These are phyloP conservation scores for Hypocrella siamensis DNA, from an alignment of 2,329 filamentous ascomycete genomes.

Conservation along the genomic window DNA sequence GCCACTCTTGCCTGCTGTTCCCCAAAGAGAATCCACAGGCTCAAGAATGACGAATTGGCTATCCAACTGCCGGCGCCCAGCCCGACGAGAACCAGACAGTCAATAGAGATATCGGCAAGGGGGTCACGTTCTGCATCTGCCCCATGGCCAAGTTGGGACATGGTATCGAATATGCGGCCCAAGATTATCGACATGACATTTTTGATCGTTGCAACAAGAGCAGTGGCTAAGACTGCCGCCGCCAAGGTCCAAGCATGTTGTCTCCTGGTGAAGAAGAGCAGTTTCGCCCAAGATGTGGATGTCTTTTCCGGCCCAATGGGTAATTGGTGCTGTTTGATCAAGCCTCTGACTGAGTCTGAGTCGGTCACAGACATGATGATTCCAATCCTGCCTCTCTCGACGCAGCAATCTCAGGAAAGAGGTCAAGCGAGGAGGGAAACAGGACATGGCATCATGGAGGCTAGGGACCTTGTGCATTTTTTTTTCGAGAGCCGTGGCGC, in stretches of 20 bases:
- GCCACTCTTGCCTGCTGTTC: constrained; percentile 61
- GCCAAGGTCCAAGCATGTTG: constrained; percentile 39
- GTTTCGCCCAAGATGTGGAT: constrained; percentile 16
- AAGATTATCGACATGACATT: constrained; percentile 55
- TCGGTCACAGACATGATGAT: too few species aligned
- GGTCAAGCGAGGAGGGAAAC: too few species aligned
- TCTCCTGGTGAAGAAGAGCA: constrained; percentile 60
- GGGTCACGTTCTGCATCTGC: constrained; percentile 32
- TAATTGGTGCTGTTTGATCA: too few species aligned
- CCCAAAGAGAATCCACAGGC: constrained; percentile 61
- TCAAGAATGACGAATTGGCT: constrained; percentile 49
- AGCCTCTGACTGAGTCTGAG: too few species aligned
- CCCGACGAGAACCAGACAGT: constrained; percentile 45
- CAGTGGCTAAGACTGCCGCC: constrained; percentile 38
- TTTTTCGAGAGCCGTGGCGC: too few species aligned
- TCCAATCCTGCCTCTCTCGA: too few species aligned
- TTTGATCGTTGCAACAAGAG: constrained; percentile 44
- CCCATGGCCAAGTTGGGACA: constrained; percentile 49
- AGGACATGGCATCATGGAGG: too few species aligned
- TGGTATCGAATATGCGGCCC: constrained; percentile 58
- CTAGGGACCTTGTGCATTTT: too few species aligned
- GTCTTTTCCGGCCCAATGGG: too few species aligned
- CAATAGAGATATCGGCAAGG: constrained; percentile 37
- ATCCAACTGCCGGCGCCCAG: constrained; percentile 54
- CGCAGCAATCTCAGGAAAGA: too few species aligned